Base-by-base conservation (phyloP, 2,329 filamentous ascomycete genomes). In the Arthrobotrys entomopaga region DNA sequence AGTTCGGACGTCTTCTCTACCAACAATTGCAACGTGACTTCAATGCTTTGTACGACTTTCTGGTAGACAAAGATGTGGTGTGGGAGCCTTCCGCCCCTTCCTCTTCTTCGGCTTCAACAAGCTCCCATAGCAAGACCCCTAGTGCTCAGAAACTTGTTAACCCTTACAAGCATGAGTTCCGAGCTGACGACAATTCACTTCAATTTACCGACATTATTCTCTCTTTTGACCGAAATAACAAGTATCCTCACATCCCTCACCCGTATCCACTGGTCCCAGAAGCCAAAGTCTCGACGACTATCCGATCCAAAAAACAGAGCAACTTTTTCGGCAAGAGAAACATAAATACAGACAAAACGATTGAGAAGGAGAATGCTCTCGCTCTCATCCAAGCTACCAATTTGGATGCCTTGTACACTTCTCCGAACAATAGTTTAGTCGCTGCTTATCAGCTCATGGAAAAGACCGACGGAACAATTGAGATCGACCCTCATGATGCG, bases 1-100 rank as follows among this genome's bases (percentile, higher is more conserved):
- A 85, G 8, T 82, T 91, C 11, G 89, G 86, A 3, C 83, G 89
- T 46, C 84, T 83, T 2, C 79, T 90, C 16, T 84, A 84, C 0
- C 83, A 85, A 53, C 83, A 82, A 1, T 79, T 91, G n/a, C 87
- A 90, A 76, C 83, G 82, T 34, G 89, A 91, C 76, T 91, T 91
- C 77, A 87, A 87, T 1, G 86, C 87, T 0, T 81, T 91, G 1
- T 91, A 91, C 77, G 89, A 91, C 78, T 90, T 90, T 75, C 82
- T 91, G 0, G 89, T 91, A 15, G 86, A 91, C 79, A 85, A 88
- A 3, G 87, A 90, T 53, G 85, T 90, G 3, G 79, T 85, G 0
- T 91, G 89, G 88, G 88, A 15, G 79, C 80, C 65, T 24, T 22
- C 29, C 40, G 29, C 56, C 74, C 77, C 48, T 79, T 76, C 53